These are phyloP conservation scores for Poterioochromonas sp. DNA, from an alignment of 352 stramenopile species.

Conservation along the genomic window DNA sequence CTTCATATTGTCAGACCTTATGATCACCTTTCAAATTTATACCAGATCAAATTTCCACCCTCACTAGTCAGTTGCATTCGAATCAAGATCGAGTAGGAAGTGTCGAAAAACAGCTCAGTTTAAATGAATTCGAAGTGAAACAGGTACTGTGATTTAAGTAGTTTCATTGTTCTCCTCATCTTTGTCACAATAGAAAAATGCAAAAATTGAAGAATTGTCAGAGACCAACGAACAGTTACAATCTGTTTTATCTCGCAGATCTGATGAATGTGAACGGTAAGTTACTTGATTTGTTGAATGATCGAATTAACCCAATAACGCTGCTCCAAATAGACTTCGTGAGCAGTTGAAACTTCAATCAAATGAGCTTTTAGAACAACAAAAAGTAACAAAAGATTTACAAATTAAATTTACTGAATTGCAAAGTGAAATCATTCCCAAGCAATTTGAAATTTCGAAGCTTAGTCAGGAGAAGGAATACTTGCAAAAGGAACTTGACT, in stretches of 20 bases:
- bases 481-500: background rate
- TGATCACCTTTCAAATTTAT: background rate
- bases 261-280: constrained; percentile 7
- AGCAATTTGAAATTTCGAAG: background rate
- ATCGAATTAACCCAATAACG: background rate
- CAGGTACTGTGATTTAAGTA: too few relatives aligned
- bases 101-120: background rate
- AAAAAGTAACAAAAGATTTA: background rate
- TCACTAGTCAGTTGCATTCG: background rate
- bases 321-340: background rate
- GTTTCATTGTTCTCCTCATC: too few relatives aligned
- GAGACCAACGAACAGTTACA: background rate
- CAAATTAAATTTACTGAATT: background rate
- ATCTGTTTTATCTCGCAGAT: background rate
- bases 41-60: background rate
- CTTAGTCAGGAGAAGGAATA: background rate
- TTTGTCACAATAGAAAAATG: background rate
- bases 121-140: too few relatives aligned
- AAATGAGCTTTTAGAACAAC: background rate
- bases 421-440: background rate
- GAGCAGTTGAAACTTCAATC: background rate
- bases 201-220: background rate
- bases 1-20: background rate
- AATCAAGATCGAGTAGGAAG: background rate
- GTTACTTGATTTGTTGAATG: background rate